phyloP scores from a whole-genome alignment of 768 basidiomycete genomes.

The Wakefieldia striispora region DNA sequence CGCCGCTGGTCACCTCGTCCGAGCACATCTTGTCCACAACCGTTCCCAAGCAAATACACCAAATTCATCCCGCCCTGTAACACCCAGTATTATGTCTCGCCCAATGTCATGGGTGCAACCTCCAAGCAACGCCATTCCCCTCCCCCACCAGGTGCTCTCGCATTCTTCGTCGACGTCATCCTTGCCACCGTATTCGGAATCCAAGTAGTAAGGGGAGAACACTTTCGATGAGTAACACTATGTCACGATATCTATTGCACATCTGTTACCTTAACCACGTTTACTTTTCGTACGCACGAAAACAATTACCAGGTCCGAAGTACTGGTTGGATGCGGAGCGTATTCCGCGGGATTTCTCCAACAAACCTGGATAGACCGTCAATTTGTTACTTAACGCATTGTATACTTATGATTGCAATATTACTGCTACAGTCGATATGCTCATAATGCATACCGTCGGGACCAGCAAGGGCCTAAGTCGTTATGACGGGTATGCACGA shows the following conservation, averaged over 20 bases:
- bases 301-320: neutral
- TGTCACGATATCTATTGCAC: slow-evolving; percentile 17
- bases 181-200: slow-evolving; percentile 42
- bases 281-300: slow-evolving; percentile 2
- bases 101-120: slow-evolving; percentile 26
- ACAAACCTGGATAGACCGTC: slow-evolving; percentile 13
- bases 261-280: slow-evolving; percentile 24
- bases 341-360: neutral
- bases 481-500: too few species aligned
- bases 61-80: slow-evolving; percentile 55
- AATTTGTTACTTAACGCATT: slow-evolving; percentile 17
- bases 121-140: slow-evolving; percentile 5
- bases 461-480: too few species aligned
- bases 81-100: slow-evolving; percentile 43
- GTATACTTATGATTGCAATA: slow-evolving; percentile 14
- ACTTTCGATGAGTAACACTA: slow-evolving; percentile 3
- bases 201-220: slow-evolving; percentile 16
- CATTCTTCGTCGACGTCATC: slow-evolving; percentile 40
- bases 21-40: slow-evolving; percentile 92
- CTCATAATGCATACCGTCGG: too few species aligned
- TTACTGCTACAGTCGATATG: too few species aligned
- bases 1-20: slow-evolving; percentile 92
- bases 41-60: slow-evolving; percentile 82
- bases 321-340: neutral
- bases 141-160: slow-evolving; percentile 19